phyloP scores from a whole-genome alignment of 352 stramenopile genomes.

The Globisporangium mamillatum region DNA sequence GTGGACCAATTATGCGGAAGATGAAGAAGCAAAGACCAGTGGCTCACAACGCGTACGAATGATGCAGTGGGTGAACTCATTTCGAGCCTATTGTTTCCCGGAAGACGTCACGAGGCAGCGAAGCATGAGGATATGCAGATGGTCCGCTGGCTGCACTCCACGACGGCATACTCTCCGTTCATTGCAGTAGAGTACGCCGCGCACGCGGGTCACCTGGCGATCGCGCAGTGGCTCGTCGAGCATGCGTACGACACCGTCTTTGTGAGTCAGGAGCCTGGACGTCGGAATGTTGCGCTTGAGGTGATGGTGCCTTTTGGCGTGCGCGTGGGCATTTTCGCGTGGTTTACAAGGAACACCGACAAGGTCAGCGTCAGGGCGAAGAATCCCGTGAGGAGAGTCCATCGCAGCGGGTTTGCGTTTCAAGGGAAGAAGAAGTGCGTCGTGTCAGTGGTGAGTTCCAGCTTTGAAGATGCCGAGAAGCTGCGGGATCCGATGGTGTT shows the following conservation, averaged over 20 bases:
- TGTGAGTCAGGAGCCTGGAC: neutral
- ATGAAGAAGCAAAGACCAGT: neutral
- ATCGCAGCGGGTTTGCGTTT: neutral
- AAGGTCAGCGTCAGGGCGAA: neutral
- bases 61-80: neutral
- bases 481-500: neutral
- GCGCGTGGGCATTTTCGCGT: neutral
- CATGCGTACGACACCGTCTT: neutral
- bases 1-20: neutral
- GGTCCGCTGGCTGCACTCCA: conserved; percentile 3
- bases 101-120: neutral
- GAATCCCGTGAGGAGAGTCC: neutral
- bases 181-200: conserved; percentile 4
- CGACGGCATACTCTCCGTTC: neutral
- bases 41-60: neutral
- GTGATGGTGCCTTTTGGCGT: neutral
- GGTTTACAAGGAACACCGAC: neutral
- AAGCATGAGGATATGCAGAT: neutral
- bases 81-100: neutral
- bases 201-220: neutral
- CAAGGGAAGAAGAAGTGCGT: neutral
- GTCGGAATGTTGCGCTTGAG: neutral
- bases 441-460: neutral
- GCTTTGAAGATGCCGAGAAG: neutral
- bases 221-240: conserved; percentile 3